Evolutionary conservation across 2,329 filamentous ascomycete species (phyloP).

Genomic region (Orbilia brochopaga): DNA sequence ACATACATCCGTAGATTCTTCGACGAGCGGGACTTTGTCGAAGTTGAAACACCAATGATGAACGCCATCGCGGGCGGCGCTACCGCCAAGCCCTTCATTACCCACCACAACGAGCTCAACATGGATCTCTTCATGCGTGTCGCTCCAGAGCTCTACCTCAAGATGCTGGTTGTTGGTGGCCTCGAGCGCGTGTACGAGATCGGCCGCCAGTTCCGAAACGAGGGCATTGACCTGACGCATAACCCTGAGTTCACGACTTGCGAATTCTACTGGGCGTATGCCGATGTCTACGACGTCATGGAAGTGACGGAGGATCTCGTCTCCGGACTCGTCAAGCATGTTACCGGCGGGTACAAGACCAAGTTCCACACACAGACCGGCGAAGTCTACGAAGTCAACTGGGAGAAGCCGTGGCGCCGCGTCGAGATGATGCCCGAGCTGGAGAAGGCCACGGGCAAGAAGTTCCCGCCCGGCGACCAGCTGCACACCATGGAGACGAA

Average conservation of each 20-base stretch:
- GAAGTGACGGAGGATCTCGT: constrained; percentile 91
- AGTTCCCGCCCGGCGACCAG: constrained; percentile 87
- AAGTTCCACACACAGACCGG: constrained; percentile 80
- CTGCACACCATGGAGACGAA: constrained; percentile 89
- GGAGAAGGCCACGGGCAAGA: constrained; percentile 87
- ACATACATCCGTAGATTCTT: constrained; percentile 88
- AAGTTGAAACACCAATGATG: constrained; percentile 98
- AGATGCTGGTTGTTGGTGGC: constrained; percentile 93
- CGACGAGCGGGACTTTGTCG: constrained; percentile 83
- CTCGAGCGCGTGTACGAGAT: constrained; percentile 95
- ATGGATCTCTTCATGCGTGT: constrained; percentile 95
- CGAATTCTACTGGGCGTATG: constrained; percentile 96
- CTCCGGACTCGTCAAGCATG: constrained; percentile 82
- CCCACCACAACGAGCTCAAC: constrained; percentile 93
- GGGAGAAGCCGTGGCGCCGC: constrained; percentile 90
- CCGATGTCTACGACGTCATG: constrained; percentile 90
- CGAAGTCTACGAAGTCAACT: constrained; percentile 89
- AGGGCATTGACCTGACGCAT: constrained; percentile 88
- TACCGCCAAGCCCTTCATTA: constrained; percentile 91
- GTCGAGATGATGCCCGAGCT: constrained; percentile 95
- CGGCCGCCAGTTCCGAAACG: constrained; percentile 93
- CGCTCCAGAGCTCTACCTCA: constrained; percentile 93
- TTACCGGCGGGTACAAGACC: constrained; percentile 84
- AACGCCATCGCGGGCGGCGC: constrained; percentile 94
- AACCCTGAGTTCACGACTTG: constrained; percentile 98